phyloP scores from a whole-genome alignment of 2,329 filamentous ascomycete species.

The Hymenoscyphus salicellus region DNA sequence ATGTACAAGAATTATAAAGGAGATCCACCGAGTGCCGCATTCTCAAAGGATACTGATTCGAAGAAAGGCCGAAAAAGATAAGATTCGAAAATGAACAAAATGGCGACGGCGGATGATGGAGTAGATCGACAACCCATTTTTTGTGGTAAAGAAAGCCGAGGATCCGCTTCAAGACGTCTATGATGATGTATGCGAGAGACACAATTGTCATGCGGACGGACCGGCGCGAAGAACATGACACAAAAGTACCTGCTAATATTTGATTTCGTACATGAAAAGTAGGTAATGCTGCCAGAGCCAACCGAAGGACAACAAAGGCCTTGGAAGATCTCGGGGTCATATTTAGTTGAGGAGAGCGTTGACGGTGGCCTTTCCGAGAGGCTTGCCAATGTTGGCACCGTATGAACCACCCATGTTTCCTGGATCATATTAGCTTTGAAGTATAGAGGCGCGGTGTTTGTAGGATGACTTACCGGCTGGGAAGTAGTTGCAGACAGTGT shows the following conservation, averaged over 20 bases:
- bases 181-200: constrained; percentile 4
- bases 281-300: constrained; percentile 25
- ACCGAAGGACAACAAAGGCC: constrained; percentile 10
- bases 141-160: neutral
- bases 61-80: neutral
- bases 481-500: constrained; percentile 82
- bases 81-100: neutral
- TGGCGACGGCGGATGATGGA: constrained; percentile 1
- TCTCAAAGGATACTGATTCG: neutral
- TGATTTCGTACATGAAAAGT: constrained; percentile 24
- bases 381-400: constrained; percentile 47
- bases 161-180: neutral
- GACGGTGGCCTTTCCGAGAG: constrained; percentile 40
- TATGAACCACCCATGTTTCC: constrained; percentile 57
- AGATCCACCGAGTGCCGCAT: neutral
- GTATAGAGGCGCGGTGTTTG: neutral
- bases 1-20: constrained; percentile 1
- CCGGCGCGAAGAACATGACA: constrained; percentile 9
- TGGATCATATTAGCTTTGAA: constrained; percentile 34
- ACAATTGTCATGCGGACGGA: constrained; percentile 8
- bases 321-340: neutral
- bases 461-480: constrained; percentile 59
- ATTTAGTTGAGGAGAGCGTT: constrained; percentile 26
- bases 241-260: constrained; percentile 18
- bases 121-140: constrained; percentile 1